Evolutionary conservation across 352 stramenopile species (phyloP).

Genomic region (Phytophthora pluvialis): DNA sequence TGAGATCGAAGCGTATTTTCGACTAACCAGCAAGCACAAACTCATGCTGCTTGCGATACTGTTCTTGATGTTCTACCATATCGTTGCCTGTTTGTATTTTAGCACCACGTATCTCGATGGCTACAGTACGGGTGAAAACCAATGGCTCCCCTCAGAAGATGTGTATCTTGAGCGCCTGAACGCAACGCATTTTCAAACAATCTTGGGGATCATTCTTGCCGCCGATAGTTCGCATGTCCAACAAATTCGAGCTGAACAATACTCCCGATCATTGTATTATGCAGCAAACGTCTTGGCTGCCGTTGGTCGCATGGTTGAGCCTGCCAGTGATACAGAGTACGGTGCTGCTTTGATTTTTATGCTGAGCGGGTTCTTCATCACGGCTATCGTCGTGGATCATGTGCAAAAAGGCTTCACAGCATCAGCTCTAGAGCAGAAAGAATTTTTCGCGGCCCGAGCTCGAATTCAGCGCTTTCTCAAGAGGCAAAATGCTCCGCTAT

Average conservation of each 20-base stretch:
- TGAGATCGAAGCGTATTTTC: conserved; percentile 48
- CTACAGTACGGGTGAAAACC: conserved; percentile 46
- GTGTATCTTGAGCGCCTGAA: conserved; percentile 48
- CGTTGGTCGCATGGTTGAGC: conserved; percentile 54
- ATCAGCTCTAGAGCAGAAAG: conserved; percentile 71
- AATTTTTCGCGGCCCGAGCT: conserved; percentile 64
- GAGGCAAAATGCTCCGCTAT: conserved; percentile 54
- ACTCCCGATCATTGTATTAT: conserved; percentile 67
- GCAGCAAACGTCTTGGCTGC: conserved; percentile 58
- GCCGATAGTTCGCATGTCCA: conserved; percentile 29
- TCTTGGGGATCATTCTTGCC: conserved; percentile 29
- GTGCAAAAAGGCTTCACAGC: conserved; percentile 72
- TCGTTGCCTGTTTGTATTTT: conserved; percentile 62
- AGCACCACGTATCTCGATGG: conserved; percentile 53
- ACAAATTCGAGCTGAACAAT: conserved; percentile 52
- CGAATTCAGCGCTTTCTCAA: conserved; percentile 72
- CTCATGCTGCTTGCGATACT: conserved; percentile 46
- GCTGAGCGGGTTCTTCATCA: conserved; percentile 73
- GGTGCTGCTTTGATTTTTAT: conserved; percentile 61
- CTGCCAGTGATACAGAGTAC: conserved; percentile 56
- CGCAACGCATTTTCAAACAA: conserved; percentile 36
- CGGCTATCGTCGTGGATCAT: conserved; percentile 71
- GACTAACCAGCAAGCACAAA: conserved; percentile 45
- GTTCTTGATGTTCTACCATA: conserved; percentile 59
- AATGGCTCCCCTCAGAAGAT: conserved; percentile 58